Evolutionary conservation across 2,329 filamentous ascomycete species (phyloP).

Genomic region (Aspergillus sp.): DNA sequence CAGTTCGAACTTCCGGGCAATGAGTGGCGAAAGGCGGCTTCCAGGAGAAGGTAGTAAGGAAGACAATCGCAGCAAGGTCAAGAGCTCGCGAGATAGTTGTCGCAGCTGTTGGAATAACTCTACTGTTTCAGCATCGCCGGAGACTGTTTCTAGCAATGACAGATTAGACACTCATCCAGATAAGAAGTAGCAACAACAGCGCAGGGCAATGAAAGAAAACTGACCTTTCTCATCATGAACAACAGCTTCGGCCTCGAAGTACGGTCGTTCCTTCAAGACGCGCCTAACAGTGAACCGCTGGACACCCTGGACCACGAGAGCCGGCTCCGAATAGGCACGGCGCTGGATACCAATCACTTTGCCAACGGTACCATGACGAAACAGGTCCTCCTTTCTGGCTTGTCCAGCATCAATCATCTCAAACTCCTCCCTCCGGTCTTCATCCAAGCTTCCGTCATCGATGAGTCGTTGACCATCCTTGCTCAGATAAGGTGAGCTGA

Average conservation of each 20-base stretch:
- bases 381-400: slow-evolving; percentile 72
- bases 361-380: slow-evolving; percentile 77
- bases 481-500: slow-evolving; percentile 73
- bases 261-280: slow-evolving; percentile 75
- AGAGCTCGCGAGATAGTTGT: slow-evolving; percentile 79
- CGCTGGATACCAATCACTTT: slow-evolving; percentile 79
- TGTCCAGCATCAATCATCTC: slow-evolving; percentile 60
- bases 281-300: slow-evolving; percentile 74
- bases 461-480: slow-evolving; percentile 75
- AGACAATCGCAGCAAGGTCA: slow-evolving; percentile 80
- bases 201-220: slow-evolving; percentile 21
- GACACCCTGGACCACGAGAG: slow-evolving; percentile 82
- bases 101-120: slow-evolving; percentile 80
- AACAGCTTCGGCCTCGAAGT: slow-evolving; percentile 79
- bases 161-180: neutral
- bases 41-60: slow-evolving; percentile 76
- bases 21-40: slow-evolving; percentile 73
- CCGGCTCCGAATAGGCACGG: slow-evolving; percentile 72
- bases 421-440: slow-evolving; percentile 45
- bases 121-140: slow-evolving; percentile 65
- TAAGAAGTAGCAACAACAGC: neutral
- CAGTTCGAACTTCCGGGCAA: slow-evolving; percentile 81
- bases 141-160: slow-evolving; percentile 34
- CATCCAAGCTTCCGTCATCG: slow-evolving; percentile 60
- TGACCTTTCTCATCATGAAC: slow-evolving; percentile 70